Evolutionary conservation across 768 basidiomycete species (phyloP).

Genomic region (Ramaria rubella): DNA sequence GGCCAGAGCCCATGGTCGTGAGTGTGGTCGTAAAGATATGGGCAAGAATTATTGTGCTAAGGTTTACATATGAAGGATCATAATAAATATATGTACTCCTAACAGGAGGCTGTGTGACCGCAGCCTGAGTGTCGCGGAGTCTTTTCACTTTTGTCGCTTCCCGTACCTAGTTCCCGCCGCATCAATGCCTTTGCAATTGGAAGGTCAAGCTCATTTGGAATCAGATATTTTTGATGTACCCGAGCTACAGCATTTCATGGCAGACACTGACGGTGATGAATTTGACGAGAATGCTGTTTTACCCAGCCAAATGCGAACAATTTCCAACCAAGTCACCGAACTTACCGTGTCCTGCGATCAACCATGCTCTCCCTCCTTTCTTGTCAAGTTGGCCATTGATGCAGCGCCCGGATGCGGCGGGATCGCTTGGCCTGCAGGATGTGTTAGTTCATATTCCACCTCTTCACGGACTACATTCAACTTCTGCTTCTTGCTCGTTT

Average conservation of each 20-base stretch:
- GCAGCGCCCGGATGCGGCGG: constrained; percentile 88
- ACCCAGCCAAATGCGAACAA: constrained; percentile 14
- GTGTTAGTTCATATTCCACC: constrained; percentile 42
- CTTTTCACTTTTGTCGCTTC: too few relatives aligned
- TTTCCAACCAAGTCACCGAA: constrained; percentile 10
- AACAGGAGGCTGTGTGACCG: too few relatives aligned
- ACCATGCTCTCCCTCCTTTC: neutral
- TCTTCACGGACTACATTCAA: neutral
- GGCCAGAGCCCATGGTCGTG: too few relatives aligned
- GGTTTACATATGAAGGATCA: too few relatives aligned
- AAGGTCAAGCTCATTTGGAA: too few relatives aligned
- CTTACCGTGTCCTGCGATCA: constrained; percentile 14
- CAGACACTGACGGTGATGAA: constrained; percentile 1
- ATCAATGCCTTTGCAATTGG: too few relatives aligned
- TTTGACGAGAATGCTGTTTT: constrained; percentile 10
- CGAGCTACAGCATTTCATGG: neutral
- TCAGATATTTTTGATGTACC: neutral
- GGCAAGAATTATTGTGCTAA: too few relatives aligned
- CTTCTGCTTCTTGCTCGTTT: neutral
- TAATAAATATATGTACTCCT: too few relatives aligned
- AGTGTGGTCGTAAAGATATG: too few relatives aligned
- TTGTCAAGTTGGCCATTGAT: constrained; percentile 53
- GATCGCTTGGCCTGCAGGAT: constrained; percentile 87
- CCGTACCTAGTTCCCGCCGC: too few relatives aligned
- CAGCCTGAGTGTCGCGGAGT: too few relatives aligned